These are phyloP conservation scores for Rubroshorea leprosula DNA, from an alignment of 345 rosid species.

Conservation along the genomic window DNA sequence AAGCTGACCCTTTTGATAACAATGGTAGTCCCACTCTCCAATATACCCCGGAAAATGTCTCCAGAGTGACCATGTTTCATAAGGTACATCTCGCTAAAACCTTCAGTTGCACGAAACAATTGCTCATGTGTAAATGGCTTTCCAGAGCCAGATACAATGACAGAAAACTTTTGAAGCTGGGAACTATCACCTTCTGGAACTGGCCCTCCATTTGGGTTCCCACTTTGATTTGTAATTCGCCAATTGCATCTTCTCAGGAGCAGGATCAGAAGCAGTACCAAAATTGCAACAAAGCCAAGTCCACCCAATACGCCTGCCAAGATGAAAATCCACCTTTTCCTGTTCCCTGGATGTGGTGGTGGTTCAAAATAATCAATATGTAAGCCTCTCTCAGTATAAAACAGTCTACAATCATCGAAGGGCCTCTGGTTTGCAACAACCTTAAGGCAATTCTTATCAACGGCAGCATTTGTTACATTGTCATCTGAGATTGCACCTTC, in stretches of 20 bases:
- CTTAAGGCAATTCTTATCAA: constrained; percentile 51
- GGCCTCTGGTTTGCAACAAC: constrained; percentile 43
- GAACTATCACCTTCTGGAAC: constrained; percentile 47
- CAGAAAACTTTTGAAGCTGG: constrained; percentile 33
- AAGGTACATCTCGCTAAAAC: constrained; percentile 53
- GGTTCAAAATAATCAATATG: constrained; percentile 41
- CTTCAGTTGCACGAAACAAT: constrained; percentile 50
- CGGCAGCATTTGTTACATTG: constrained; percentile 30
- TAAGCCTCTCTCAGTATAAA: constrained; percentile 43
- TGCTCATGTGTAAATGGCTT: constrained; percentile 61
- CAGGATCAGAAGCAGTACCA: constrained; percentile 33
- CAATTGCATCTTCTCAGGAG: constrained; percentile 29
- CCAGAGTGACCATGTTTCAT: constrained; percentile 88
- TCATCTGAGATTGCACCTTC: constrained; percentile 51
- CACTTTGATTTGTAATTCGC: constrained; percentile 33
- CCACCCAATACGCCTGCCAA: constrained; percentile 49
- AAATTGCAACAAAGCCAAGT: constrained; percentile 34
- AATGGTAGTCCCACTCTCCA: constrained; percentile 53
- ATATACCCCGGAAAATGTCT: constrained; percentile 57
- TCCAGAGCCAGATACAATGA: constrained; percentile 43
- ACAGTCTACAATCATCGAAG: constrained; percentile 37
- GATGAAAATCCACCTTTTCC: constrained; percentile 34
- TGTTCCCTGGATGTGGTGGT: constrained; percentile 23
- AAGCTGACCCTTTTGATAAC: constrained; percentile 61
- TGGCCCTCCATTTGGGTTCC: constrained; percentile 46